phyloP scores from a whole-genome alignment of 2,329 filamentous ascomycete species.

The Neoascochyta sp. region DNA sequence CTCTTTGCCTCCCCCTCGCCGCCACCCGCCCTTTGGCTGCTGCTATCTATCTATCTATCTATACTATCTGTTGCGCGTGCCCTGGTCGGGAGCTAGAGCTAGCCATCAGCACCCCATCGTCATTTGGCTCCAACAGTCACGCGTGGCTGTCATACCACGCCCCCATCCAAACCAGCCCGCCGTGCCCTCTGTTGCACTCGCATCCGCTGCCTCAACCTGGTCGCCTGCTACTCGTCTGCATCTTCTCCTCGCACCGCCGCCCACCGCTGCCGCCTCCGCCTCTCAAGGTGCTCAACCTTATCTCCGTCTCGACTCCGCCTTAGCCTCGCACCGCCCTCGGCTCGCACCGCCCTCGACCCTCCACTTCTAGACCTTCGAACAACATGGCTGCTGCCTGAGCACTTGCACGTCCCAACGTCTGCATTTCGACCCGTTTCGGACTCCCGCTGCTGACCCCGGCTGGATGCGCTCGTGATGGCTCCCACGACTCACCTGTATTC shows the following conservation, averaged over 20 bases:
- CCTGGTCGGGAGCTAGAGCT: slow-evolving; percentile 15
- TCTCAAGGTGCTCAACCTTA: slow-evolving; percentile 31
- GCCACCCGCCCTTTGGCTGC: too few species aligned
- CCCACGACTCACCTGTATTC: slow-evolving; percentile 32
- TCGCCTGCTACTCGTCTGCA: too few species aligned
- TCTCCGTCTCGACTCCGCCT: slow-evolving; percentile 22
- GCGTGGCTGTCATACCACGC: slow-evolving; percentile 25
- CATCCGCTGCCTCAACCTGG: too few species aligned
- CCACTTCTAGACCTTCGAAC: slow-evolving; percentile 16
- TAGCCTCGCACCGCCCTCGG: too few species aligned
- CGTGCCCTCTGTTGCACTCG: too few species aligned
- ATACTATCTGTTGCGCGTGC: too few species aligned
- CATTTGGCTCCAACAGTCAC: slow-evolving; percentile 29
- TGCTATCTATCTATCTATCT: too few species aligned
- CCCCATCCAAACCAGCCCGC: too few species aligned
- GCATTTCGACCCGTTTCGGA: slow-evolving; percentile 16
- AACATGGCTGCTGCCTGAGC: slow-evolving; percentile 40
- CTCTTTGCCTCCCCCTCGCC: too few species aligned
- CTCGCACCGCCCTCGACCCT: slow-evolving; percentile 11
- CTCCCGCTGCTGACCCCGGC: slow-evolving; percentile 19
- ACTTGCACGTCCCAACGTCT: slow-evolving; percentile 19
- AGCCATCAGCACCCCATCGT: slow-evolving; percentile 20
- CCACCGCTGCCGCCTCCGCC: neutral
- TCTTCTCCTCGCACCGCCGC: neutral
- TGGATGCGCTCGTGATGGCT: slow-evolving; percentile 39